A percentile compares a stretch with the other conserved stretches of the same genome.
Evolutionary conservation across 768 basidiomycete species (phyloP).

Genomic region (Serendipita vermifera): DNA sequence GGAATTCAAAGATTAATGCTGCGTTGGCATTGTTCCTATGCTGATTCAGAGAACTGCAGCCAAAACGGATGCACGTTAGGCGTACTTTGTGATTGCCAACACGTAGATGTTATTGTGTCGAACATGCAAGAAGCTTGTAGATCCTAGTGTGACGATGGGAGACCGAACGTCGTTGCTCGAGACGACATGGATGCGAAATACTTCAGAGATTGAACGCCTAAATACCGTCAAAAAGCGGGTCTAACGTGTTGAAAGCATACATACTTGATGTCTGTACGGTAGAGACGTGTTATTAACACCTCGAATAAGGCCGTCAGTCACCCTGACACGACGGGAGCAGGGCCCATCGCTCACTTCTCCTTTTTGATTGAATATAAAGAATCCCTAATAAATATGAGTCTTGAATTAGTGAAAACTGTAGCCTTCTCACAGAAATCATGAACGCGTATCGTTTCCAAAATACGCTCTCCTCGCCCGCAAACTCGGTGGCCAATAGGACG

Average conservation of each 20-base stretch:
- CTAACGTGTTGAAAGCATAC: slow-evolving; percentile 18
- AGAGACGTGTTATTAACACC: slow-evolving; percentile 93
- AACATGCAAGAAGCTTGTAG: slow-evolving; percentile 98
- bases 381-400: slow-evolving; percentile 46
- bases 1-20: slow-evolving; percentile 94
- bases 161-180: slow-evolving; percentile 95
- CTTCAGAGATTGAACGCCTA: slow-evolving; percentile 92
- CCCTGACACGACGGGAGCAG: no score
- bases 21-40: slow-evolving; percentile 89
- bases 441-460: slow-evolving; percentile 12
- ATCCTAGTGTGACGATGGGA: slow-evolving; percentile 93
- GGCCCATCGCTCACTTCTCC: slow-evolving; percentile 65
- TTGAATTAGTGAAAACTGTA: background rate
- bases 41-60: background rate
- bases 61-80: slow-evolving; percentile 5
- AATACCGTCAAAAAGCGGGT: background rate
- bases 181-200: slow-evolving; percentile 97
- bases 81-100: slow-evolving; percentile 89
- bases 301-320: slow-evolving; percentile 25
- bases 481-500: no score
- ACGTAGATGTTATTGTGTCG: slow-evolving; percentile 91
- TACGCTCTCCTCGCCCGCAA: no score
- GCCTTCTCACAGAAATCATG: slow-evolving; percentile 37
- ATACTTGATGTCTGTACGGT: slow-evolving; percentile 95
- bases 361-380: slow-evolving; percentile 99